Evolutionary conservation across 495 filamentous ascomycete species (phyloP).

Genomic region (Clohesyomyces aquaticus): DNA sequence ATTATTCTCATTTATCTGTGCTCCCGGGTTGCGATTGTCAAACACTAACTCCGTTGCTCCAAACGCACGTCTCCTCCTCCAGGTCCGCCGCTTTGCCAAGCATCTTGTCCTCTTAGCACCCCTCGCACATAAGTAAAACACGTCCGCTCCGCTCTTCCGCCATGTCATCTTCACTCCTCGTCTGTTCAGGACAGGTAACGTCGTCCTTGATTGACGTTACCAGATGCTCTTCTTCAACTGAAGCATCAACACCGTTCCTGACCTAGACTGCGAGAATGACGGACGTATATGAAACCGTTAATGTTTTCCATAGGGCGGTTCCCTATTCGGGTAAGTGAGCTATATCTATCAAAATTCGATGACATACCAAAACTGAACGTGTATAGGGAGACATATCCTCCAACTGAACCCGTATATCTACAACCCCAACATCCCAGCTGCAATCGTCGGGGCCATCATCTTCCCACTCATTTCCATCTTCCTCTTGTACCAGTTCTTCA

Average conservation of each 20-base stretch:
- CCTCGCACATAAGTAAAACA: conserved; percentile 27
- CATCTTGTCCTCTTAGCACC: conserved; percentile 32
- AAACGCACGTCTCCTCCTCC: conserved; percentile 1
- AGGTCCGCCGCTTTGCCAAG: conserved; percentile 21
- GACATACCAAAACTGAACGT: too few relatives aligned
- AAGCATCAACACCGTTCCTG: not conserved
- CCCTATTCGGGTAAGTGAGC: not conserved
- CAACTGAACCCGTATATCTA: conserved; percentile 34
- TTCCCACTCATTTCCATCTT: conserved; percentile 24
- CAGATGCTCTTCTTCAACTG: not conserved
- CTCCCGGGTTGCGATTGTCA: conserved; percentile 1
- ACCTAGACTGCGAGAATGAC: not conserved
- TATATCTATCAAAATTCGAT: too few relatives aligned
- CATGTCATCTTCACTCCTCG: conserved; percentile 6
- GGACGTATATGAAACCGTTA: not conserved
- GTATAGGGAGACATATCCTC: conserved; percentile 6
- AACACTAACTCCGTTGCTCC: not conserved
- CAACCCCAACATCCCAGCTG: conserved; percentile 26
- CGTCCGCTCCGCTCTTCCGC: conserved; percentile 17
- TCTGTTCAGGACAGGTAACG: not conserved
- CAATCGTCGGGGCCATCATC: conserved; percentile 30
- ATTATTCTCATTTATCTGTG: not conserved
- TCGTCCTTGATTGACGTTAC: not conserved
- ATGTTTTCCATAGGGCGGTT: not conserved
- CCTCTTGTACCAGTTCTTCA: conserved; percentile 30